phyloP scores from a whole-genome alignment of 805 yeast species.

The Pichia paraexigua region DNA sequence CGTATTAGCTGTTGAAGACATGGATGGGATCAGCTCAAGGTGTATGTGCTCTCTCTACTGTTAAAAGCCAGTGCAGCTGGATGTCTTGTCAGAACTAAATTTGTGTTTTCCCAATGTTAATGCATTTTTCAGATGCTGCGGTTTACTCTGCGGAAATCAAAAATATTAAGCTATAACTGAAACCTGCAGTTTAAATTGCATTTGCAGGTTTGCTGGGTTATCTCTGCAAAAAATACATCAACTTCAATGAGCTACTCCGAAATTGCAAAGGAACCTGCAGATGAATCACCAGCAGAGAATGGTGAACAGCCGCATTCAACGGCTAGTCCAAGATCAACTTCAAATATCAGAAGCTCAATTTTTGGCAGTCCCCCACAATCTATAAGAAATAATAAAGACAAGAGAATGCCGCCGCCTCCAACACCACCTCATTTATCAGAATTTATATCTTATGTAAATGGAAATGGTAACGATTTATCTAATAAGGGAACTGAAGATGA shows the following conservation, averaged over 20 bases:
- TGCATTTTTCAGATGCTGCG: background rate
- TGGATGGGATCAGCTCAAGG: background rate
- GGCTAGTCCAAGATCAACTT: background rate
- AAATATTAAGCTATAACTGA: no score
- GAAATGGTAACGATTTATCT: conserved; percentile 4
- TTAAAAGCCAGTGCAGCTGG: no score
- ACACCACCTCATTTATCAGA: conserved; percentile 54
- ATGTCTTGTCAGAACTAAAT: no score
- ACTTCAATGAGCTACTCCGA: background rate
- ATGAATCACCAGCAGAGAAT: background rate
- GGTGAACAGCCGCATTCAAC: background rate
- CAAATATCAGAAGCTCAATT: background rate
- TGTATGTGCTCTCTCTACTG: no score
- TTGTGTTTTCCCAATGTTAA: background rate
- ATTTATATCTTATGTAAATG: conserved; percentile 46
- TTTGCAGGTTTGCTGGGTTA: background rate
- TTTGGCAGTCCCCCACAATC: conserved; percentile 3
- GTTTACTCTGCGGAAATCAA: no score
- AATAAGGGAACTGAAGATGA: background rate
- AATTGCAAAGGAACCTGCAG: background rate
- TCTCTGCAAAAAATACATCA: no score
- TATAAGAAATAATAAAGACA: background rate
- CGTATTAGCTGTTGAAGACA: background rate
- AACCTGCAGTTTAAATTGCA: background rate
- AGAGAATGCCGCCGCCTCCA: conserved; percentile 7